Evolutionary conservation across 2,329 filamentous ascomycete species (phyloP), one percentile per base, ranked within the genome.

Genomic region (Colletotrichum sp.): DNA sequence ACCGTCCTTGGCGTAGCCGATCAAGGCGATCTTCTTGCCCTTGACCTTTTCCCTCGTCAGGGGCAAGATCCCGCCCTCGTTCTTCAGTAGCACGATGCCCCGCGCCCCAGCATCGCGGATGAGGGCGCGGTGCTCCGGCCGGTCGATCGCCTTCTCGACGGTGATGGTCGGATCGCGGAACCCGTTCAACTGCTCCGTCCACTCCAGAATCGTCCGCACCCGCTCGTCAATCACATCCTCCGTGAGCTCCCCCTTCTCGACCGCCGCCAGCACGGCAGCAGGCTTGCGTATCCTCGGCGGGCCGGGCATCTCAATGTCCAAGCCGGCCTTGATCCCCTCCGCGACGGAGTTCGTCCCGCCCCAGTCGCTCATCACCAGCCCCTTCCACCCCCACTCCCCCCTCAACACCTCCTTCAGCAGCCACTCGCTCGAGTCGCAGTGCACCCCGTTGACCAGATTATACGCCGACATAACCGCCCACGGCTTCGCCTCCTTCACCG

Each of bases 61-160:
- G 92, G 92, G 7, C 90, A 92, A 14, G 80, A 92, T 90, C 6
- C 90, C 86, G 14, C 83, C 83, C 28, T 85, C 85, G 84, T 96
- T 96, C 88, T 96, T 96, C 74, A 96, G 86, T 4, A 96, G 88
- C 16, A 95, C 91, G 14, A 91, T 94, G n/a, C 93, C 93, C 75
- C 82, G 82, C 16, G 84, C 82, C 14, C 82, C 88, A 77, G 92
- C 89, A 87, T 90, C 90, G 60, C 90, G 87, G 78, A 91, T 87
- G 4, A 93, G 81, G 0, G 87, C 81, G 2, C 87, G 90, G 34
- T 92, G 89, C 78, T 93, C 87, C 21, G 88, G 90, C 0, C 89
- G 88, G 28, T 83, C 82, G 9, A 84, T 78, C 9, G 83, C 81
- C 26, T 78, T 79, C 74, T 84, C 80, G 32, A 84, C 81, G 2